A percentile compares a stretch with the other conserved stretches of the same genome.
These are phyloP conservation scores for Dicorynia guianensis DNA, from an alignment of 306 rosid species.

Conservation along the genomic window DNA sequence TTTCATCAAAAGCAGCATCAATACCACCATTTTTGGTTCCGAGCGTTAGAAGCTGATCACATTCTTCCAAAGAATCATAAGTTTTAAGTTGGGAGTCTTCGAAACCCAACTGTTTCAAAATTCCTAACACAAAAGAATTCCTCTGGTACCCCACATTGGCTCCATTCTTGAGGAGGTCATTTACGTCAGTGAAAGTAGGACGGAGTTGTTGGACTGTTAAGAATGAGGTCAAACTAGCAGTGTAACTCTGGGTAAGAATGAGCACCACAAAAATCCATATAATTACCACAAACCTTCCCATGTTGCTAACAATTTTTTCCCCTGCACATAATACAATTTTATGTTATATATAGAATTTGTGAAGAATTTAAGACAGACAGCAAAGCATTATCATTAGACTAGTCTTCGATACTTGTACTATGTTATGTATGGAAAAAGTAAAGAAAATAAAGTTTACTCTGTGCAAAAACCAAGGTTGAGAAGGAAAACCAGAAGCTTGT, in stretches of 20 bases:
- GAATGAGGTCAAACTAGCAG: slow-evolving; percentile 44
- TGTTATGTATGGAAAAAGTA: not conserved
- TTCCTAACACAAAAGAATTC: slow-evolving; percentile 23
- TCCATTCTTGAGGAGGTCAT: slow-evolving; percentile 8
- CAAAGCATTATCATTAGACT: too few relatives aligned
- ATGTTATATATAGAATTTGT: too few relatives aligned
- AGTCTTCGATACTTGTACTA: not conserved
- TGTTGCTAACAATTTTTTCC: slow-evolving; percentile 43
- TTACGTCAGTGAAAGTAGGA: slow-evolving; percentile 12
- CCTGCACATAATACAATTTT: not conserved
- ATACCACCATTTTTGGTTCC: slow-evolving; percentile 47
- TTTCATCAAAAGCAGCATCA: slow-evolving; percentile 33
- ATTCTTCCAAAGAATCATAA: not conserved
- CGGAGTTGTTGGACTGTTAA: slow-evolving; percentile 40
- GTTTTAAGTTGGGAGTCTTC: not conserved
- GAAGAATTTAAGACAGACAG: not conserved
- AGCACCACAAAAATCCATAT: slow-evolving; percentile 44
- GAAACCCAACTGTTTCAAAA: too few relatives aligned
- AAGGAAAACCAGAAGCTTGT: slow-evolving; percentile 58
- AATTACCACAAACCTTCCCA: slow-evolving; percentile 39
- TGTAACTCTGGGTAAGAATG: slow-evolving; percentile 49
- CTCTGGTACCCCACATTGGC: slow-evolving; percentile 25
- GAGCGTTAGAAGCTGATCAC: slow-evolving; percentile 1
- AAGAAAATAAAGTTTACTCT: not conserved
- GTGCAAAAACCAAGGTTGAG: slow-evolving; percentile 49